These are phyloP conservation scores for Cladosporium sp. DNA, from an alignment of 2,329 filamentous ascomycete species.

Conservation along the genomic window DNA sequence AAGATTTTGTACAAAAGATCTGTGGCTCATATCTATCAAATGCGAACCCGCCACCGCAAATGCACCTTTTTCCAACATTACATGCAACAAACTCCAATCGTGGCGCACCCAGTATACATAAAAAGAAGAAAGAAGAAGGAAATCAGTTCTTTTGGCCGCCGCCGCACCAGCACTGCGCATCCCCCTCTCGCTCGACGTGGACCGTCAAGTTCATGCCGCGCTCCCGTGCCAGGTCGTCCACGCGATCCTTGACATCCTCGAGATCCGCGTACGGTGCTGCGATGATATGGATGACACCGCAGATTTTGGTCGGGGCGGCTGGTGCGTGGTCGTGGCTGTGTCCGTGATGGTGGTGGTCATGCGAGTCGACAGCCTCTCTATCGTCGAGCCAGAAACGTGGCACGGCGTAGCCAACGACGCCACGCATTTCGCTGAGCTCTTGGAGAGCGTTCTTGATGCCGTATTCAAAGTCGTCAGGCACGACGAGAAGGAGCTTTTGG, in stretches of 20 bases:
- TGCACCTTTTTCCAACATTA: slow-evolving; percentile 1
- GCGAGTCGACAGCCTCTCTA: slow-evolving; percentile 39
- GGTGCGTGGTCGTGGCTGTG: slow-evolving; percentile 30
- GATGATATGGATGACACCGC: slow-evolving; percentile 85
- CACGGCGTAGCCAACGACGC: slow-evolving; percentile 80
- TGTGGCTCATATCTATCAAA: neutral
- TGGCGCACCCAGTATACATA: neutral
- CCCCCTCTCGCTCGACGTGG: slow-evolving; percentile 84
- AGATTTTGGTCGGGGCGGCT: slow-evolving; percentile 50
- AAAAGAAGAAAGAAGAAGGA: neutral
- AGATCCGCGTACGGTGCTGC: slow-evolving; percentile 70
- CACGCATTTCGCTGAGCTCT: slow-evolving; percentile 76
- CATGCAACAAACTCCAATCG: neutral
- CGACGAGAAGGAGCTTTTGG: slow-evolving; percentile 76
- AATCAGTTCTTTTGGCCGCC: slow-evolving; percentile 38
- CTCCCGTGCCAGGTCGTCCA: slow-evolving; percentile 67
- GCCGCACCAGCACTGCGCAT: slow-evolving; percentile 65
- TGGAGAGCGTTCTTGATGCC: slow-evolving; percentile 81
- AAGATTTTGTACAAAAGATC: neutral
- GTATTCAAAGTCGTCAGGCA: slow-evolving; percentile 85
- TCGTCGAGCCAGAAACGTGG: slow-evolving; percentile 95
- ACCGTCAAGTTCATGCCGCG: slow-evolving; percentile 79
- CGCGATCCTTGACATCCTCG: slow-evolving; percentile 81
- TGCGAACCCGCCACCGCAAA: neutral
- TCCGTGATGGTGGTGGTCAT: slow-evolving; percentile 36